A percentile compares a stretch with the other conserved stretches of the same genome.
Conservation (phyloP, 495 filamentous ascomycete genomes). For the Choiromyces venosus region DNA sequence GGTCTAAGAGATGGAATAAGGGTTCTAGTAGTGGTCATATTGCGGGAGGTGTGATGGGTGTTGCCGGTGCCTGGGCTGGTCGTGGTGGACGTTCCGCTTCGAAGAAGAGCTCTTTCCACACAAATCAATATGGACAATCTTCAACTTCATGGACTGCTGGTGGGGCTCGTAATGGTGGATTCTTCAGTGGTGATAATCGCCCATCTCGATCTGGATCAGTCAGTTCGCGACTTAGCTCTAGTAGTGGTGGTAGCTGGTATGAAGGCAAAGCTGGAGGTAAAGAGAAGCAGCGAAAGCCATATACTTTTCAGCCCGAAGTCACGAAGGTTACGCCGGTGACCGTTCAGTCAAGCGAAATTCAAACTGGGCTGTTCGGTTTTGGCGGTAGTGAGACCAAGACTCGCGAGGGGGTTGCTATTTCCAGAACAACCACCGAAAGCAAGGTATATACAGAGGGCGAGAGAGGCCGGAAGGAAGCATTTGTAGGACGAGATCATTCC, state of each 20-base stretch:
- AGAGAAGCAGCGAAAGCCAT: not conserved
- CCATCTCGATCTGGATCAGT: constrained; percentile 4
- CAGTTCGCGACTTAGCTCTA: constrained; percentile 9
- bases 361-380: constrained; percentile 1
- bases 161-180: constrained; percentile 12
- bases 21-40: not conserved
- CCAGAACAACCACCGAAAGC: not conserved
- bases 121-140: not conserved
- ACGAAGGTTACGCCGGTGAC: not conserved
- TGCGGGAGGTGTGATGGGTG: not conserved
- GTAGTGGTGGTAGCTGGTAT: not conserved
- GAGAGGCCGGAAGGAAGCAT: not conserved
- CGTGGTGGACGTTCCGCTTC: not conserved
- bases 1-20: not conserved
- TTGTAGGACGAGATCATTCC: not conserved
- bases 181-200: constrained; percentile 18
- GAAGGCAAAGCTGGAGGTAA: constrained; percentile 8
- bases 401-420: not conserved
- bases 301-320: not conserved
- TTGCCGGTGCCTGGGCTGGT: constrained; percentile 4
- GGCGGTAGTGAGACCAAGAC: not conserved
- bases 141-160: constrained; percentile 18
- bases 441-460: not conserved
- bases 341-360: not conserved
- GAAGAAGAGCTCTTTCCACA: not conserved